Evolutionary conservation across 495 filamentous ascomycete species (phyloP), one percentile per base, ranked within the genome.

Genomic region (Evernia prunastri): DNA sequence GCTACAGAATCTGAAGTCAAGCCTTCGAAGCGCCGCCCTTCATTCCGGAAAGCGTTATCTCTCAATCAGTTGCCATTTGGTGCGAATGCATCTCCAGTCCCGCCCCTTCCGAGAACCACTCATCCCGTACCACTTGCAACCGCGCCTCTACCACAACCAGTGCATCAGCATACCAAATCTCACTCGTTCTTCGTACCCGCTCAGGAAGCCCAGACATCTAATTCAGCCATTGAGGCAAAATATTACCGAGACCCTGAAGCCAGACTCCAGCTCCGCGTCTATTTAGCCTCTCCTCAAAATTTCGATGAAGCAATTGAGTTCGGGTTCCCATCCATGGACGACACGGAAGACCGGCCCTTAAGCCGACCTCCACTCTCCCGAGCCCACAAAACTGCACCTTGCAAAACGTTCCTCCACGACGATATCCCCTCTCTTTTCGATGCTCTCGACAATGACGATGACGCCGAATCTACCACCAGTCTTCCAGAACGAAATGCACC

Each of bases 301-400:
- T 96, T 97, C 64, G 94, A 97, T 70, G 92, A 97, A 77, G 92
- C 90, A 2, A 82, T 96, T 60, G 90, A 94, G 71, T 96, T 94
- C 75, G 92, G 93, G 7, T 96, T 97, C 67, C 91, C 92, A 0
- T 86, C 89, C 8, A 60, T 78, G 56, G 75, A 78, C 37, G 23
- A 82, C 75, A 67, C 71, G 71, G 74, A 76, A n/a, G 72, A 70
- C 15, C 45, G 42, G 25, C 59, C 59, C 62, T 56, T 64, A 58
- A 69, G 56, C 58, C 58, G 33, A 68, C 70, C 58, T 45, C 63
- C 64, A 33, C 47, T 65, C 7, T 27, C 56, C 60, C 56, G 63
- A 35, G 56, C 67, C 39, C 70, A 65, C 17, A 67, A 68, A 49
- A 56, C 56, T 23, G 29, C 66, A 36, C 49, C 66, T 42, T 42